These are phyloP conservation scores for Hemileccinum rubropunctum DNA, from an alignment of 768 basidiomycete species.

Conservation along the genomic window DNA sequence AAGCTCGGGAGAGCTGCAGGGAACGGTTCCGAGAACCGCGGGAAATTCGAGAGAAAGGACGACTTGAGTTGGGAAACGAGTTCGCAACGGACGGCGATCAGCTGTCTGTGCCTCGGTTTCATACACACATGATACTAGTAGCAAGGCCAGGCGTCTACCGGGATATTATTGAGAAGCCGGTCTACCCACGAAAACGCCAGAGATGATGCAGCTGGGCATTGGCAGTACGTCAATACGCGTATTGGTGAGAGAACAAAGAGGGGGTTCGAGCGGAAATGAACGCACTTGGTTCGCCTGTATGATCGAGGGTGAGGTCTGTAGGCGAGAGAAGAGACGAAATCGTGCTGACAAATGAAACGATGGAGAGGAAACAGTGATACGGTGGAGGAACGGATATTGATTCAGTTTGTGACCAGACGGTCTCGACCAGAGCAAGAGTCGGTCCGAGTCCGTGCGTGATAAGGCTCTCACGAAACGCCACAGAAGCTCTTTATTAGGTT, in stretches of 20 bases:
- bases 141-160: conserved; percentile 7
- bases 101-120: conserved; percentile 19
- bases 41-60: conserved; percentile 2
- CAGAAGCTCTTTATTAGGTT: background rate
- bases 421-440: no score
- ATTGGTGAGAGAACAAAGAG: background rate
- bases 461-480: conserved; percentile 8
- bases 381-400: no score
- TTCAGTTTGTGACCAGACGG: no score
- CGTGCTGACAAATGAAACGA: background rate
- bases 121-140: no score
- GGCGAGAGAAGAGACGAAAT: conserved; percentile 8
- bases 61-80: background rate
- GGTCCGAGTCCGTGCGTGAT: background rate
- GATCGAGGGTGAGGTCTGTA: conserved; percentile 15
- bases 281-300: conserved; percentile 2
- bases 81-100: conserved; percentile 26
- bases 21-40: conserved; percentile 15
- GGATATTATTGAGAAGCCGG: conserved; percentile 3
- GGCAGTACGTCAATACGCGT: conserved; percentile 19
- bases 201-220: background rate
- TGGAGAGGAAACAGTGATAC: no score
- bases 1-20: no score
- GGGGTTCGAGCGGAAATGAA: conserved; percentile 24
- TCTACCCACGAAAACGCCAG: conserved; percentile 3